Evolutionary conservation across 129 eudicot species (phyloP), one percentile per base, ranked within the genome.

Genomic region (Calendula officinalis): DNA sequence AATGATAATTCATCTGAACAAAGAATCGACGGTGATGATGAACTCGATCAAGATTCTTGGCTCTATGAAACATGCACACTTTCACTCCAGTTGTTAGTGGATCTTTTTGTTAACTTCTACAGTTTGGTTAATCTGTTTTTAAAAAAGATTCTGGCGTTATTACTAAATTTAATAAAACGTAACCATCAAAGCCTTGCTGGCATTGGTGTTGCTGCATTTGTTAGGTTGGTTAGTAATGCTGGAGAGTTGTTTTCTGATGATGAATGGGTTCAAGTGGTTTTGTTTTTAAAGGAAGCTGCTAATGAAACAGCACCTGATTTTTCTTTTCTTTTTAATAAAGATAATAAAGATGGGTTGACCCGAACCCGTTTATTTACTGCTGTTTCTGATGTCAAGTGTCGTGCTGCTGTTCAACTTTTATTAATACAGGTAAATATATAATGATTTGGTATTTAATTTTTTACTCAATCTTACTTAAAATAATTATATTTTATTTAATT

Each of bases 161-260:
- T 91, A 69, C 89, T 79, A 62, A 81, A 87, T 75, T 87, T 91
- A 43, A 86, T 85, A 37, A 92, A 83, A 61, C 85, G 96, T 50
- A 96, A 95, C 47, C 99, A 92, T 73, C 96, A 92, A 68, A 92
- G 95, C 81, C 87, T 92, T 69, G 99, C 96, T 64, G 89, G 96
- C 43, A 92, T 92, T 50, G 99, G 96, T 44, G 86, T 92, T 58
- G 94, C 96, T 73, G 96, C 95, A 37, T 92, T 88, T 81, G 92
- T 88, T 64, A 91, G 96, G 51, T 69, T 92, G 66, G 78, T 83
- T 83, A 88, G 89, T 76, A 88, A 85, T 81, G 81, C 95, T 57
- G 99, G 99, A 63, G 80, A 83, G 6, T 74, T 85, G 65, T 92
- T 88, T 43, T 73, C 91, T 38, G 95, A 88, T 47, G 96, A 92